Evolutionary conservation across 2,329 filamentous ascomycete species (phyloP), one percentile per base, ranked within the genome.

Genomic region (Stromatinia cepivora): DNA sequence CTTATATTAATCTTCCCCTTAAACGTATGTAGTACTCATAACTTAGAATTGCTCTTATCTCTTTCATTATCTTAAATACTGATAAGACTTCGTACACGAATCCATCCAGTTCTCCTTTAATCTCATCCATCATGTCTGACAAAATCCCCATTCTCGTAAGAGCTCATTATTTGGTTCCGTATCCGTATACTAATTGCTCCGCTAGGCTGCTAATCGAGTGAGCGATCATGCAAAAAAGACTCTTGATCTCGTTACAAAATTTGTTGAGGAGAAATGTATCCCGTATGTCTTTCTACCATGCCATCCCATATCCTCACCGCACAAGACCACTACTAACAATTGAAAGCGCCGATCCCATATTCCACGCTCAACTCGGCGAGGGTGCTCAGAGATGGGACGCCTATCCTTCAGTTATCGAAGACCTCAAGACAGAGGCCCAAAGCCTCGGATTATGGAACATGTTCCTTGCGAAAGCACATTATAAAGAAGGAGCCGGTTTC

Each of bases 361-460:
- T 91, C 80, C 83, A 88, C 70, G 92, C 93, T 75, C 92, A 96
- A 81, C 85, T 96, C 67, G 93, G 93, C 75, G 81, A 75, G 70
- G 92, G 92, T 72, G 85, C 89, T 63, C 82, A 87, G 72, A 88
- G 94, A 84, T 98, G 94, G 91, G 86, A 90, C 73, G 82, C 84
- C 52, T 91, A 96, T 79, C 94, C 95, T 0, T 79, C 85, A 54
- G 85, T 98, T 76, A 87, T 99, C 71, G 95, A 99, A 75, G 90
- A 95, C 68, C 86, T 99, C 76, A 98, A 98, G 86, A 84, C 82
- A 73, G 92, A 93, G 80, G 95, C 94, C 57, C 87, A 85, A 78
- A 86, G 90, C 75, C 86, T 97, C 36, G 95, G 94, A 1, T 85
- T 99, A 58, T 99, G 95, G 95, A 99, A 99, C 82, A 91, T 99